Base-by-base conservation (phyloP, 1,284 basidiomycete genomes). In the Papiliotrema flavescens region DNA sequence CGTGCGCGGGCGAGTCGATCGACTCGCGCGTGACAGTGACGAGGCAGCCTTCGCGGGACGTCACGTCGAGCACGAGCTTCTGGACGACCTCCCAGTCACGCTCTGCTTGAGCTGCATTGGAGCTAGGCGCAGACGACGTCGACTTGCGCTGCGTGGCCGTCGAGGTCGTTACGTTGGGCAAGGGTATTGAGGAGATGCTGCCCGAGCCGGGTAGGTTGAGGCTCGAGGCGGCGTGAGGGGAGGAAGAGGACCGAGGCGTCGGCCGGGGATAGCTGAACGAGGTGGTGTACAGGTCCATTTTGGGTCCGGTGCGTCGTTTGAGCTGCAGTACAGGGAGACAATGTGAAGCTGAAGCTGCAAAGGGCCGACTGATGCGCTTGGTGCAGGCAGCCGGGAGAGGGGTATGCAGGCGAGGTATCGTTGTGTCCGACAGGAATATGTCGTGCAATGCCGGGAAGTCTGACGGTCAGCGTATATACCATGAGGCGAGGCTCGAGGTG, bases 261-360 rank as follows among this genome's bases (percentile, higher is more conserved):
- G 61, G 72, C 57, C 60, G 71, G 60, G 70, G 80, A 74, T 77
- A 79, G 66, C 67, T 67, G 64, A 75, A 74, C 14, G 90, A 89
- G 64, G 89, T 90, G 53, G 90, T 89, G 83, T 93, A 94, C 73
- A 92, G 84, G 75, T 94, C 91, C 91, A 93, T 92, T 71, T 32
- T 32, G 28, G 5, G 6, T 32, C 28, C 28, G 28, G 28, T 32
- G 28, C 6, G 28, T 32, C 6, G 11, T 32, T 6, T 32, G 28
- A 32, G 11, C 28, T 6, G 28, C 5, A 32, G 28, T 5, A 11
- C 5, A 32, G 28, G 28, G 5, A 11, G 11, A 11, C 28, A 5
- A 11, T 32, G 28, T 32, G 6, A 5, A 11, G 5, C 28, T 32
- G 28, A 32, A 6, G 28, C 28, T 32, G 28, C 28, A n/a, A n/a